Base-by-base conservation (phyloP, 2,329 filamentous ascomycete genomes). In the Alternaria triticina region DNA sequence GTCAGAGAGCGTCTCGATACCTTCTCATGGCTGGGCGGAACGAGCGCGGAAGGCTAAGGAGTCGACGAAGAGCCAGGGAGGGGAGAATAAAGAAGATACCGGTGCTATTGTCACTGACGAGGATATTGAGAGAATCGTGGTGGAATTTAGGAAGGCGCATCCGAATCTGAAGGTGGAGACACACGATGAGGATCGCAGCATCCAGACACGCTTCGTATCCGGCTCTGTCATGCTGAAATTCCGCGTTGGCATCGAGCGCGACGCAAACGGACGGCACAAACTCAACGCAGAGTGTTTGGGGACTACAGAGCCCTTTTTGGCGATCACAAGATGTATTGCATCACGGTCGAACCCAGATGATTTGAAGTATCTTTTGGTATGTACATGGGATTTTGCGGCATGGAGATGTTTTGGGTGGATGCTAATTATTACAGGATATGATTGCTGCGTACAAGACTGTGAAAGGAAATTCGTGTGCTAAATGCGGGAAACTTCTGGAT, bases 11-110 rank as follows among this genome's bases (percentile, higher is more conserved):
- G 67, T 64, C 13, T 72, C 74, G 12, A 71, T 82, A 10, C 68
- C 74, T 15, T 70, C 70, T n/a, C 79, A 80, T 52, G 82, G 82
- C 22, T 83, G 80, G 81, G 57, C 68, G n/a, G 73, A 79, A 30
- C 66, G 65, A 57, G 76, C 74, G 17, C 61, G 61, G 9, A 70
- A 68, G 27, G 67, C 73, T 46, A 68, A 62, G 22, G 62, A 74
- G 44, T 62, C 57, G 8, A 61, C 50, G 20, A 70, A 67, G 43
- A 61, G 57, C 17, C 51, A 57, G 25, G 43, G 54, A 40, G 33
- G 64, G 30, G 57, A 66, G 40, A 67, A 47, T 22, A 17, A 33
- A 17, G 68, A 72, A 15, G 65, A 71, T 5, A 6, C n/a, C 4
- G 47, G 50, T 15, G 45, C 55, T 23, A 60, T 22, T 7, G 55